A percentile compares a stretch with the other conserved stretches of the same genome.
phyloP scores from a whole-genome alignment of 257 asterid species.

The Ilex aquifolium region DNA sequence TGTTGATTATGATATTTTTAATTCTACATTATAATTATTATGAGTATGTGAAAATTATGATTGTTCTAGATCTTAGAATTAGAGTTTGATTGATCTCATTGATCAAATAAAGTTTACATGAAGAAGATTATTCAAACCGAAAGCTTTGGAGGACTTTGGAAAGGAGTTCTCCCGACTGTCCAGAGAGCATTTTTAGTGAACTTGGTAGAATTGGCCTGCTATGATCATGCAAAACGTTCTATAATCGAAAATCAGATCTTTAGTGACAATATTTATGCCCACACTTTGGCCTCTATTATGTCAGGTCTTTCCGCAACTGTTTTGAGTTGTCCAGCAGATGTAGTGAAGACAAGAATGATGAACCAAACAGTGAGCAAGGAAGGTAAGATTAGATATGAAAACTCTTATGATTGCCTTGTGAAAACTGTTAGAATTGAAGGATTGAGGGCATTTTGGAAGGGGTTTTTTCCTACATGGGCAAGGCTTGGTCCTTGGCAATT shows the following conservation, averaged over 20 bases:
- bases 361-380: constrained; percentile 37
- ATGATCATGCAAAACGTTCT: constrained; percentile 71
- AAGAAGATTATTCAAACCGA: constrained; percentile 48
- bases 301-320: constrained; percentile 75
- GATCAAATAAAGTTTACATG: no score
- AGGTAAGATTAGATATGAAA: constrained; percentile 34
- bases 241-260: constrained; percentile 45
- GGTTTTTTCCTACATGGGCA: constrained; percentile 91
- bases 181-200: constrained; percentile 83
- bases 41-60: no score
- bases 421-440: constrained; percentile 75
- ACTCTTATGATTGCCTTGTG: constrained; percentile 66
- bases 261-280: constrained; percentile 68
- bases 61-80: no score
- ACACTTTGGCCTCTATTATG: constrained; percentile 62
- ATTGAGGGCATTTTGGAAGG: constrained; percentile 72
- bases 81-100: no score
- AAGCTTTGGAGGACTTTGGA: constrained; percentile 74
- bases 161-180: constrained; percentile 66
- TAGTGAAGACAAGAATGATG: constrained; percentile 86
- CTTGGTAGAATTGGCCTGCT: constrained; percentile 92
- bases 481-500: constrained; percentile 98
- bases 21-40: no score
- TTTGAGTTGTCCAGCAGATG: constrained; percentile 87
- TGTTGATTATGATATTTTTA: no score